These are phyloP conservation scores for Chrysanthemum lavandulifolium DNA, from an alignment of 129 eudicot species.

Conservation along the genomic window DNA sequence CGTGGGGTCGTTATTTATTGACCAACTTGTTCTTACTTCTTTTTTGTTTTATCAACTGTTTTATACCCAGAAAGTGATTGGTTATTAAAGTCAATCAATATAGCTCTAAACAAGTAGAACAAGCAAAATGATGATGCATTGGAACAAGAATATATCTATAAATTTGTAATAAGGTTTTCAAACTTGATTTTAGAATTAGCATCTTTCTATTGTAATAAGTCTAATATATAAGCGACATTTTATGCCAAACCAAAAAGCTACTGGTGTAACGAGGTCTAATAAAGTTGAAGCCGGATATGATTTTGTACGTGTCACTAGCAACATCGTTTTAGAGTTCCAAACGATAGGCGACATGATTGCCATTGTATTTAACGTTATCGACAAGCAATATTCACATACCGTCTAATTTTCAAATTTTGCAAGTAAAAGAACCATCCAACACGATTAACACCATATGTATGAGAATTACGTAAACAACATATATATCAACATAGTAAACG, in stretches of 20 bases:
- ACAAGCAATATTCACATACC: background rate
- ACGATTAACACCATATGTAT: background rate
- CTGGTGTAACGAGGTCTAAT: background rate
- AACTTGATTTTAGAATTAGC: background rate
- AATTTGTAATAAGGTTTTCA: too few relatives aligned
- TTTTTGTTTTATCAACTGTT: background rate
- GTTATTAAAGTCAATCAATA: too few relatives aligned
- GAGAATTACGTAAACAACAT: background rate
- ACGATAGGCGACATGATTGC: background rate
- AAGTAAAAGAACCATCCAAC: background rate
- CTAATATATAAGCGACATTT: background rate
- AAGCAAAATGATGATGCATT: too few relatives aligned
- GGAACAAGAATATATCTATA: background rate
- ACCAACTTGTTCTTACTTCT: background rate
- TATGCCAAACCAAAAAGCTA: background rate
- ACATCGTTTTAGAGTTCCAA: background rate
- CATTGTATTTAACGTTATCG: background rate
- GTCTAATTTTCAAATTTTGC: background rate
- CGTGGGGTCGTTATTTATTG: slow-evolving; percentile 17
- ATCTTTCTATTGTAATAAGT: background rate
- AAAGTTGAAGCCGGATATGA: background rate
- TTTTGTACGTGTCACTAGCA: background rate
- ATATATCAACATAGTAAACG: background rate
- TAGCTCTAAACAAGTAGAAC: too few relatives aligned
- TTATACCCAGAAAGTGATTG: background rate